Evolutionary conservation across 768 basidiomycete genomes (phyloP).

Genomic region (Pleurotus sapidus): DNA sequence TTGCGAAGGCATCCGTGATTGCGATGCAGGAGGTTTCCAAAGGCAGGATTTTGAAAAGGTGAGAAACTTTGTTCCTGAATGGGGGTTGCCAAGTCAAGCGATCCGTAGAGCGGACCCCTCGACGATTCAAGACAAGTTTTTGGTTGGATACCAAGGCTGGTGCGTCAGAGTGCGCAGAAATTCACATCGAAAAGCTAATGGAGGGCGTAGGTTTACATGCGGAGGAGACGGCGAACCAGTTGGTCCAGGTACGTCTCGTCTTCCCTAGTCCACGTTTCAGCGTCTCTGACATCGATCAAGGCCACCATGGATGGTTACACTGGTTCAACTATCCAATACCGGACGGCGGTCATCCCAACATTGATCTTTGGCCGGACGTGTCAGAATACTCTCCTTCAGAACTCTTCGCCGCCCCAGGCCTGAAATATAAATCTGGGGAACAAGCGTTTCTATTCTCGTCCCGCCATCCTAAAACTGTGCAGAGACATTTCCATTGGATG

Average conservation of each 20-base stretch:
- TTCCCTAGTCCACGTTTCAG: neutral
- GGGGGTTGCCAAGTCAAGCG: conserved; percentile 1
- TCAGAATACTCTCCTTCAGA: conserved; percentile 70
- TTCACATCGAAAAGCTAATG: neutral
- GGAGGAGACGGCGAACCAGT: conserved; percentile 67
- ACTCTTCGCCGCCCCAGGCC: conserved; percentile 65
- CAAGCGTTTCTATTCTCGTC: conserved; percentile 77
- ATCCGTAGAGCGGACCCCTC: conserved; percentile 57
- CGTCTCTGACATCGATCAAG: conserved; percentile 21
- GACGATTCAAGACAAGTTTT: conserved; percentile 80
- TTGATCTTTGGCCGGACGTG: conserved; percentile 79
- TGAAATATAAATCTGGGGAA: conserved; percentile 52
- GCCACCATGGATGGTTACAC: conserved; percentile 85
- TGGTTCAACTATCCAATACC: conserved; percentile 75
- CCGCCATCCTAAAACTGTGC: conserved; percentile 70
- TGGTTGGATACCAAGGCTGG: conserved; percentile 91
- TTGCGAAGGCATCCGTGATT: conserved; percentile 6
- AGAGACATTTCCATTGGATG: conserved; percentile 83
- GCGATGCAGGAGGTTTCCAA: neutral
- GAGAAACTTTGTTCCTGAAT: neutral
- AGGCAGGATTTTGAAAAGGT: conserved; percentile 43
- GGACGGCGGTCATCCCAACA: conserved; percentile 67
- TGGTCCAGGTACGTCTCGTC: conserved; percentile 50
- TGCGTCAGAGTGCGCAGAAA: conserved; percentile 25
- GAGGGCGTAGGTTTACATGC: conserved; percentile 62